Conservation (phyloP, 176 grass and related monocot genomes). For the Musa troglodytarum region DNA sequence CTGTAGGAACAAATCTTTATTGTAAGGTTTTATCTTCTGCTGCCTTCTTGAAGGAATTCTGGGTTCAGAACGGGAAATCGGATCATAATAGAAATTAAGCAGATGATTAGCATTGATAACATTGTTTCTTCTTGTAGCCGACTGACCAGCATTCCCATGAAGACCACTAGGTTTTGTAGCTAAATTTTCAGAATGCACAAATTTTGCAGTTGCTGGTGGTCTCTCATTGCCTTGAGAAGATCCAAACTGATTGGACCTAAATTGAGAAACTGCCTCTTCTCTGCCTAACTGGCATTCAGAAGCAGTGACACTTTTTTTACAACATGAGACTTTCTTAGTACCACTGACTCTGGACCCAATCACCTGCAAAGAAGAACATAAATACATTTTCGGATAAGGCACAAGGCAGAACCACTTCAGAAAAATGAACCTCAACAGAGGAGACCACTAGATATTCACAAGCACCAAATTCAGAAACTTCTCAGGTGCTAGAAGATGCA, state of each 20-base stretch:
- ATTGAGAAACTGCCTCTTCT: constrained; percentile 12
- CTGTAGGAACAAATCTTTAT: constrained; percentile 92
- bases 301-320: constrained; percentile 32
- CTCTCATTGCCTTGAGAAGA: constrained; percentile 10
- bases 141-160: constrained; percentile 42
- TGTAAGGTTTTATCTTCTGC: constrained; percentile 87
- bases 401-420: background rate
- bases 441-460: background rate
- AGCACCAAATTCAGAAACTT: no score
- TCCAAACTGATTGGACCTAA: constrained; percentile 13
- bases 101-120: constrained; percentile 79
- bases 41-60: constrained; percentile 63
- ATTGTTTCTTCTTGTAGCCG: constrained; percentile 61
- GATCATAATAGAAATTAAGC: constrained; percentile 94
- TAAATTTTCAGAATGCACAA: constrained; percentile 20
- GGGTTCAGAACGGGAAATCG: constrained; percentile 62
- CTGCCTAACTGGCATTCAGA: constrained; percentile 35
- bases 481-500: no score
- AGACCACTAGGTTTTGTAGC: constrained; percentile 25
- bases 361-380: constrained; percentile 48
- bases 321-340: constrained; percentile 34
- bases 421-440: background rate
- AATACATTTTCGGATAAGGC: constrained; percentile 21
- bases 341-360: constrained; percentile 49
- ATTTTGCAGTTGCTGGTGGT: constrained; percentile 26